Conservation (phyloP, 2,329 filamentous ascomycete species). For the Scedosporium dehoogii region DNA sequence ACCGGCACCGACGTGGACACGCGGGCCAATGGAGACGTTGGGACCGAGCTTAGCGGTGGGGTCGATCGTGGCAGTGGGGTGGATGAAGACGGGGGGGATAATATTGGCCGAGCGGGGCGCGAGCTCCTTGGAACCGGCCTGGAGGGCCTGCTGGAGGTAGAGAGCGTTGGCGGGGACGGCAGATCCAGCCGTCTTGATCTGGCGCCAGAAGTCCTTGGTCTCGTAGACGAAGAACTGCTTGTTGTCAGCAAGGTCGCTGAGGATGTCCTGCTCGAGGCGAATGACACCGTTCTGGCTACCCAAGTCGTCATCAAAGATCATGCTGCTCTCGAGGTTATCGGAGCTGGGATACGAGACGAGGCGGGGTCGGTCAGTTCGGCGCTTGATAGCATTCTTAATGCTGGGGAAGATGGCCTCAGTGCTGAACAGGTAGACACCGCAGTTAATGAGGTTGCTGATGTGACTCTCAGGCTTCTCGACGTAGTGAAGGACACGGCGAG, state of each 20-base stretch:
- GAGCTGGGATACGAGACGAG: conserved; percentile 92
- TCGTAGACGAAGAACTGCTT: conserved; percentile 98
- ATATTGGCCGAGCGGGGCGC: conserved; percentile 77
- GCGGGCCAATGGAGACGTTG: conserved; percentile 93
- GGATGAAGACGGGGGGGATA: conserved; percentile 87
- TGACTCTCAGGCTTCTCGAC: conserved; percentile 98
- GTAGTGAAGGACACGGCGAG: conserved; percentile 92
- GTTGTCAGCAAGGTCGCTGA: conserved; percentile 90
- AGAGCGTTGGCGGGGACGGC: conserved; percentile 94
- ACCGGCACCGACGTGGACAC: conserved; percentile 73
- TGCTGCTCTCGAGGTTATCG: conserved; percentile 72
- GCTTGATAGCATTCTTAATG: conserved; percentile 91
- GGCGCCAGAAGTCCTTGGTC: conserved; percentile 98
- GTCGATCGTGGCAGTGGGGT: conserved; percentile 82
- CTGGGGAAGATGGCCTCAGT: conserved; percentile 95
- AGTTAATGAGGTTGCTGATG: conserved; percentile 98
- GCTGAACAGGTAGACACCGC: conserved; percentile 94
- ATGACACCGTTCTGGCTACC: conserved; percentile 78
- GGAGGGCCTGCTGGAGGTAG: conserved; percentile 90
- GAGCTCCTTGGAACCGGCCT: conserved; percentile 72
- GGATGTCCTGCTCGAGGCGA: conserved; percentile 91
- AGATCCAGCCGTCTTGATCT: conserved; percentile 98
- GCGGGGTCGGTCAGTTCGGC: conserved; percentile 80
- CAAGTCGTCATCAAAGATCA: conserved; percentile 51
- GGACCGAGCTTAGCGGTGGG: conserved; percentile 93